Conservation (phyloP, 202 grass and related monocot species). For the Dendrocalamus latiflorus region DNA sequence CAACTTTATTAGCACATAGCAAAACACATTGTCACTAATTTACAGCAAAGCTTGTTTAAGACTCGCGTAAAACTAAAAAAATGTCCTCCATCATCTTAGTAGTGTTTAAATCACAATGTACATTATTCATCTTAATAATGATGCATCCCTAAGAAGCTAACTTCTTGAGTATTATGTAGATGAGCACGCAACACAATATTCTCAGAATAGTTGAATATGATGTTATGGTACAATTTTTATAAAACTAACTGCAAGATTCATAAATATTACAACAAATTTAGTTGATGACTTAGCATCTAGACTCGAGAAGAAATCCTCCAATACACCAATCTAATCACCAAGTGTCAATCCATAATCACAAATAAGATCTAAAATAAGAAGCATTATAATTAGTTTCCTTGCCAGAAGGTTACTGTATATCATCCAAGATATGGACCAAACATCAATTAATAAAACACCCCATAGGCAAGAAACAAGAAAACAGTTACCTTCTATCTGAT, state of each 20-base stretch:
- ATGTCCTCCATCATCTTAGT: too few relatives aligned
- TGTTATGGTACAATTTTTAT: not conserved
- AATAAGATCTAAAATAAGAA: constrained; percentile 63
- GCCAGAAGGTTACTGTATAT: not conserved
- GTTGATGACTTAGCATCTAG: constrained; percentile 41
- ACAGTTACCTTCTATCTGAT: constrained; percentile 81
- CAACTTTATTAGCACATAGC: not conserved
- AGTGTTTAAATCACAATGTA: too few relatives aligned
- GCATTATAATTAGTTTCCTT: constrained; percentile 6
- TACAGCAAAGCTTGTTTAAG: too few relatives aligned
- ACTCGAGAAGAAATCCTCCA: constrained; percentile 91
- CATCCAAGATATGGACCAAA: not conserved
- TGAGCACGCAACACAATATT: not conserved
- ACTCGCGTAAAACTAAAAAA: too few relatives aligned
- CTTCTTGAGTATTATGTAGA: not conserved
- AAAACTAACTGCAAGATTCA: constrained; percentile 3
- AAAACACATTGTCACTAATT: not conserved
- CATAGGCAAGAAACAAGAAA: constrained; percentile 18
- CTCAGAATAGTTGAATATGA: not conserved
- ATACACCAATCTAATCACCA: constrained; percentile 81
- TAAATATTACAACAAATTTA: not conserved
- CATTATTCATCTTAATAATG: too few relatives aligned
- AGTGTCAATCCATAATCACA: constrained; percentile 87
- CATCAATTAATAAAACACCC: constrained; percentile 1
- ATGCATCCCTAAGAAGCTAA: not conserved